These are phyloP conservation scores for Royoungia palumana DNA, from an alignment of 768 basidiomycete species.

Conservation along the genomic window DNA sequence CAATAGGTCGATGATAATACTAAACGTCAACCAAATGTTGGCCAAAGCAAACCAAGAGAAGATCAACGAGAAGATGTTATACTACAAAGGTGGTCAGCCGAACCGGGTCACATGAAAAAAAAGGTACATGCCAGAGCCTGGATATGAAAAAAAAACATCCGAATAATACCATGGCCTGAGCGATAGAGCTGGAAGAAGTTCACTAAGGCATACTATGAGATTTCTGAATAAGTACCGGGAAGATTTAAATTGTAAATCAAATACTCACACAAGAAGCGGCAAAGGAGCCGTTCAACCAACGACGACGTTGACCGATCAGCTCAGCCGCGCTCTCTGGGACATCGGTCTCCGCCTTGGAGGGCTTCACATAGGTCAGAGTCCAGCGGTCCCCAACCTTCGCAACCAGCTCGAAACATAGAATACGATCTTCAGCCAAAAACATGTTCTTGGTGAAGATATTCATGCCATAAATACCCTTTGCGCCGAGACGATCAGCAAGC, in stretches of 20 bases:
- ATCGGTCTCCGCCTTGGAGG: slow-evolving; percentile 93
- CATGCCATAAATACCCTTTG: slow-evolving; percentile 95
- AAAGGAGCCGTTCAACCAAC: slow-evolving; percentile 97
- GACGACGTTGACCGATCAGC: slow-evolving; percentile 90
- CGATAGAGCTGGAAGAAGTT: slow-evolving; percentile 89
- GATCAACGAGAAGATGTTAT: slow-evolving; percentile 78
- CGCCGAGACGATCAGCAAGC: slow-evolving; percentile 85
- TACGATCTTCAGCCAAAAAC: slow-evolving; percentile 92
- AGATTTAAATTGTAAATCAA: background rate
- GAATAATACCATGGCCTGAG: slow-evolving; percentile 81
- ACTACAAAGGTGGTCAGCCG: slow-evolving; percentile 44
- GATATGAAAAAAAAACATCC: slow-evolving; percentile 96
- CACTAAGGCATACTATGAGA: slow-evolving; percentile 76
- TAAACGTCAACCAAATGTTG: slow-evolving; percentile 94
- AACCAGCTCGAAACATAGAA: slow-evolving; percentile 94
- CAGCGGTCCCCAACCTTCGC: slow-evolving; percentile 85
- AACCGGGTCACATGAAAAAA: background rate
- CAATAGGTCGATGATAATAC: slow-evolving; percentile 88
- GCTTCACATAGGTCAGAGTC: slow-evolving; percentile 91
- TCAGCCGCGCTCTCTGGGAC: slow-evolving; percentile 93
- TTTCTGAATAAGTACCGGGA: background rate
- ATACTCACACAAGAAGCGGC: slow-evolving; percentile 80
- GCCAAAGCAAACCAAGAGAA: slow-evolving; percentile 94
- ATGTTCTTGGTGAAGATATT: slow-evolving; percentile 96
- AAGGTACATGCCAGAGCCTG: slow-evolving; percentile 72